Evolutionary conservation across 2,329 filamentous ascomycete species (phyloP).

Genomic region (Penicillium sp.): DNA sequence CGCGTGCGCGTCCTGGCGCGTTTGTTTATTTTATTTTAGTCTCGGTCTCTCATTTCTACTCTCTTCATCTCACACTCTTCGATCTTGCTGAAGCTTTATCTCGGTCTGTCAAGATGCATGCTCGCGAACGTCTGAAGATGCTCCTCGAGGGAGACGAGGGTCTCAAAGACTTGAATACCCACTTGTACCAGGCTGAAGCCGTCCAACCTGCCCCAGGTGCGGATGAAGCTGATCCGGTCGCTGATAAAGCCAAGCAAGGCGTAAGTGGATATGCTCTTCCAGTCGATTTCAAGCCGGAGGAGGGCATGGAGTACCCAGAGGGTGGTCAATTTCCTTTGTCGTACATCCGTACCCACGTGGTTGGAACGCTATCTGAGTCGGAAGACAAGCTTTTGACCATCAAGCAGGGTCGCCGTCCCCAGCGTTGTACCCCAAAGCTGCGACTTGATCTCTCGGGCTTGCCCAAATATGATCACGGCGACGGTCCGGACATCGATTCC

Average conservation of each 20-base stretch:
- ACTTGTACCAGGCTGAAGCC: neutral
- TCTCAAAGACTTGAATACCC: neutral
- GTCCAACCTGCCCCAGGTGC: neutral
- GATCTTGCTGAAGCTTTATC: neutral
- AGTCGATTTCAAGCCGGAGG: neutral
- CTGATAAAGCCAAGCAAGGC: neutral
- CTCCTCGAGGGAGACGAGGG: neutral
- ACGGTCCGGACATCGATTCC: neutral
- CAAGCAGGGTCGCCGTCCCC: neutral
- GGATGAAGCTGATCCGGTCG: neutral
- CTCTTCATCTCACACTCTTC: neutral
- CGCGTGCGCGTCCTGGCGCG: neutral
- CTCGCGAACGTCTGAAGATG: neutral
- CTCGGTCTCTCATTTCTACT: neutral
- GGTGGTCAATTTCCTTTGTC: neutral
- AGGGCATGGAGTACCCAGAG: neutral
- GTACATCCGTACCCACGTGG: constrained; percentile 1
- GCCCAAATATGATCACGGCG: neutral
- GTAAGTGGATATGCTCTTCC: constrained; percentile 1
- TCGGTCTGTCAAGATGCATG: neutral
- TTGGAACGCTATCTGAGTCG: neutral
- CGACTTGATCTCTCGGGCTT: neutral
- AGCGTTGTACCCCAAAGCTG: neutral
- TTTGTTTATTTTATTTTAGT: neutral
- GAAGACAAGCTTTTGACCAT: constrained; percentile 1